A percentile compares a stretch with the other conserved stretches of the same genome.
phyloP scores from a whole-genome alignment of 2,329 filamentous ascomycete genomes.

The Aspergillus hortae region DNA sequence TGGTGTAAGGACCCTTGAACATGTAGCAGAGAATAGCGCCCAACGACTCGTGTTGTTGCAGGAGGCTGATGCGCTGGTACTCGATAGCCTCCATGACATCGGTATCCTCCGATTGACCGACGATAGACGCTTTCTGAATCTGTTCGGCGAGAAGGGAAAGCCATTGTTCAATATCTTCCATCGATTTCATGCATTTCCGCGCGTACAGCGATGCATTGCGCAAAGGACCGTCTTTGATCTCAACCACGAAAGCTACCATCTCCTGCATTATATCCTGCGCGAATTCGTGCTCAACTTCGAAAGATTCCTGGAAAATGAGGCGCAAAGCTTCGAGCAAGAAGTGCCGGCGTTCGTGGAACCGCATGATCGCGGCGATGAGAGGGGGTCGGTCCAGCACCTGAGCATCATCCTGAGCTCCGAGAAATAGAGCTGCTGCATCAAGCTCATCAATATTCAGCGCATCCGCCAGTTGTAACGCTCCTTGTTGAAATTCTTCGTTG shows the following conservation, averaged over 20 bases:
- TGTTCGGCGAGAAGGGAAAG: conserved; percentile 73
- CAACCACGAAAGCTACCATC: conserved; percentile 56
- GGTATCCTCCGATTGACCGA: conserved; percentile 62
- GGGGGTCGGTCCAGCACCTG: conserved; percentile 67
- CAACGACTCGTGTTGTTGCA: conserved; percentile 85
- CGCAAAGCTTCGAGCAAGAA: conserved; percentile 80
- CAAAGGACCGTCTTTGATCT: conserved; percentile 48
- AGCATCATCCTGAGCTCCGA: conserved; percentile 68
- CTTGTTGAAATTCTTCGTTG: conserved; percentile 84
- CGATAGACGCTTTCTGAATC: conserved; percentile 68
- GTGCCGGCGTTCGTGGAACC: conserved; percentile 81
- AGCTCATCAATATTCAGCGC: conserved; percentile 87
- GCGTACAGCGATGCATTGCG: conserved; percentile 61
- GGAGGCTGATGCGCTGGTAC: conserved; percentile 74
- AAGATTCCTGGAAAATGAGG: conserved; percentile 68
- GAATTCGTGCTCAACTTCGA: conserved; percentile 58
- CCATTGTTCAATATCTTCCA: conserved; percentile 74
- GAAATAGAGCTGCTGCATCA: conserved; percentile 71
- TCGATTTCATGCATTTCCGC: conserved; percentile 69
- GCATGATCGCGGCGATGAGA: conserved; percentile 75
- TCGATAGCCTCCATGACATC: conserved; percentile 75
- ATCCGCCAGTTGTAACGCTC: conserved; percentile 76
- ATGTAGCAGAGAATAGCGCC: conserved; percentile 75
- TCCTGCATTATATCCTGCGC: conserved; percentile 54
- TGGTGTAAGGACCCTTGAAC: conserved; percentile 70